Evolutionary conservation across 164 flowering plant species (phyloP).

Genomic region (Umbellularia californica): DNA sequence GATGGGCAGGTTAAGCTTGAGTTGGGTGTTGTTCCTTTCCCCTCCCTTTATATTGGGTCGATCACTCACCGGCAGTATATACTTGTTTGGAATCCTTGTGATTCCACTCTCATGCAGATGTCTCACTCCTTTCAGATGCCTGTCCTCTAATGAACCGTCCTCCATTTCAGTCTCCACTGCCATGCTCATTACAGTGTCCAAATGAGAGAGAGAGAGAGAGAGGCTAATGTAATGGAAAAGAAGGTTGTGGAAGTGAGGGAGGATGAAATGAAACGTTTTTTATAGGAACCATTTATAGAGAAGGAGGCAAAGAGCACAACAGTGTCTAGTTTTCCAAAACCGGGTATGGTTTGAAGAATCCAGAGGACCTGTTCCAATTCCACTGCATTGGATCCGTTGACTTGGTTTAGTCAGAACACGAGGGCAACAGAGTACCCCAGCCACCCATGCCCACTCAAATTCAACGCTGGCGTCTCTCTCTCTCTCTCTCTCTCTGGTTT

Average conservation of each 20-base stretch:
- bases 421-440: background rate
- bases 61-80: constrained; percentile 55
- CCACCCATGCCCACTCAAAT: background rate
- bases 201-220: background rate
- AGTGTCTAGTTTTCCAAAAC: constrained; percentile 10
- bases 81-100: constrained; percentile 58
- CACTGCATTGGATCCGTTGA: constrained; percentile 4
- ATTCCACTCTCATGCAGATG: constrained; percentile 58
- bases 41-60: constrained; percentile 33
- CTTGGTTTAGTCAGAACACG: constrained; percentile 4
- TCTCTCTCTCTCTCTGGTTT: background rate
- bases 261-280: background rate
- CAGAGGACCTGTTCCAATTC: background rate
- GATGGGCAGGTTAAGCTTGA: constrained; percentile 42
- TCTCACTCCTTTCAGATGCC: constrained; percentile 70
- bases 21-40: background rate
- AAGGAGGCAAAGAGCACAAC: background rate
- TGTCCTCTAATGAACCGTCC: constrained; percentile 15
- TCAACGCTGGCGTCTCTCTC: background rate
- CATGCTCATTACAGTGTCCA: constrained; percentile 34
- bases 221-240: background rate
- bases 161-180: constrained; percentile 5
- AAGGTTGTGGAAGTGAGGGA: background rate
- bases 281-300: background rate
- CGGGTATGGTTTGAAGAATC: background rate